Evolutionary conservation across 2,329 filamentous ascomycete species (phyloP).

Genomic region (Alternaria solani): DNA sequence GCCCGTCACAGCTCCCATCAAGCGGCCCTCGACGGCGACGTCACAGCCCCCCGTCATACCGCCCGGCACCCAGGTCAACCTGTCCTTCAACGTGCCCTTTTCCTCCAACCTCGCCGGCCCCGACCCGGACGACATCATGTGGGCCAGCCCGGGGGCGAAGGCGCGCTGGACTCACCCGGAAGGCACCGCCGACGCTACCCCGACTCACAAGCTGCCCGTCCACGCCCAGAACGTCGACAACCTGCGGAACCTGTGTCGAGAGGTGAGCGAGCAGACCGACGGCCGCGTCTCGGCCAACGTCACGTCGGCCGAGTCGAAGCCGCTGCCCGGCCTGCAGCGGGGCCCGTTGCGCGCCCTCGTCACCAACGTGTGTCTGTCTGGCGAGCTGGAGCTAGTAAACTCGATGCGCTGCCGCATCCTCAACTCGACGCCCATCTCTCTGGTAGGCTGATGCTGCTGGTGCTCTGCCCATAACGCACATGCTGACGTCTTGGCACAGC

Average conservation of each 20-base stretch:
- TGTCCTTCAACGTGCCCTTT: constrained; percentile 98
- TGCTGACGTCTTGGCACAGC: constrained; percentile 62
- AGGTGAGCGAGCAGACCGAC: constrained; percentile 72
- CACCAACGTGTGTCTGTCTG: constrained; percentile 91
- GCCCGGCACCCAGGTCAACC: constrained; percentile 81
- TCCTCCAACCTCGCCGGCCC: constrained; percentile 90
- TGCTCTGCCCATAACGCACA: constrained; percentile 21
- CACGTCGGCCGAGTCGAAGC: constrained; percentile 79
- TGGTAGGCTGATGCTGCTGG: constrained; percentile 68
- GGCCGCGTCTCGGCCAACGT: constrained; percentile 81
- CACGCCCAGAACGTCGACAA: constrained; percentile 86
- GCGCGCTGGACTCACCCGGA: constrained; percentile 93
- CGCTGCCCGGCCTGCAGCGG: constrained; percentile 60
- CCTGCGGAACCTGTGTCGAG: constrained; percentile 79
- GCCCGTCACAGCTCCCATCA: constrained; percentile 60
- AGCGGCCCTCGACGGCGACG: constrained; percentile 62
- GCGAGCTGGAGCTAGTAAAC: constrained; percentile 84
- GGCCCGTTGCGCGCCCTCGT: constrained; percentile 60
- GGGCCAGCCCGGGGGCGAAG: constrained; percentile 86
- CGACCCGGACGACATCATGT: constrained; percentile 92
- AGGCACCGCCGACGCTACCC: constrained; percentile 82
- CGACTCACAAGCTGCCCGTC: constrained; percentile 88
- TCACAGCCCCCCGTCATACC: constrained; percentile 69
- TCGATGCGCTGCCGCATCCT: constrained; percentile 89
- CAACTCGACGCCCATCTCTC: constrained; percentile 88